phyloP scores from a whole-genome alignment of 345 rosid genomes.

The Cardamine chenopodiifolia region DNA sequence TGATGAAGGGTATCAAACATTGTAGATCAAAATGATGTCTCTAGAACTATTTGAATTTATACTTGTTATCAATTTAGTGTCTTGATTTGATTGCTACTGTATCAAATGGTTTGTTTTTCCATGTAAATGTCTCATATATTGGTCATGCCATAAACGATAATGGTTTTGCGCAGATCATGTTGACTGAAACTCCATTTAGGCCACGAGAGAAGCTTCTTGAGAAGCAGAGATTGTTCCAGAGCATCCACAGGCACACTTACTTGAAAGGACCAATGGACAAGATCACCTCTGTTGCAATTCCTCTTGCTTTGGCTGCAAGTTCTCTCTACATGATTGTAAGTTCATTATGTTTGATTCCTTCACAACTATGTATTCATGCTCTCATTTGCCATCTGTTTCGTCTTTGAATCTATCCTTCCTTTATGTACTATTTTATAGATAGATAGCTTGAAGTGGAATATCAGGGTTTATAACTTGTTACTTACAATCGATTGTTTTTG shows the following conservation, averaged over 20 bases:
- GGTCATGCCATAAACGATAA: neutral
- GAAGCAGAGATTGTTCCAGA: constrained; percentile 79
- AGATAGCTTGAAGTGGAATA: neutral
- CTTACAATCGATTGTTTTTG: neutral
- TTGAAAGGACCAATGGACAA: constrained; percentile 81
- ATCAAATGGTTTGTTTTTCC: neutral
- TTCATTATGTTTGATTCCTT: neutral
- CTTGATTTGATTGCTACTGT: too few relatives aligned
- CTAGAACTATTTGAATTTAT: neutral
- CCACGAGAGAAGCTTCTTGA: constrained; percentile 83
- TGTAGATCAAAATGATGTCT: constrained; percentile 18
- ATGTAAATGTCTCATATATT: neutral
- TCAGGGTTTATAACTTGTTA: neutral
- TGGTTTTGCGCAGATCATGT: constrained; percentile 46
- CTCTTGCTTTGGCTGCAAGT: constrained; percentile 64
- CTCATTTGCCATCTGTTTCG: neutral
- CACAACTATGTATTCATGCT: neutral
- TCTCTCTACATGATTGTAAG: constrained; percentile 75
- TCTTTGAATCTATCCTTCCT: neutral
- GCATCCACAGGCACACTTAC: constrained; percentile 75
- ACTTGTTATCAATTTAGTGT: too few relatives aligned
- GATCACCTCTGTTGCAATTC: constrained; percentile 89
- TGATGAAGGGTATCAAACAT: neutral
- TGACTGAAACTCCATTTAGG: constrained; percentile 76
- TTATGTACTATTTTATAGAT: neutral